phyloP scores from a whole-genome alignment of 371 early-diverging fungal genomes.

The Quaeritorhiza haematococci region DNA sequence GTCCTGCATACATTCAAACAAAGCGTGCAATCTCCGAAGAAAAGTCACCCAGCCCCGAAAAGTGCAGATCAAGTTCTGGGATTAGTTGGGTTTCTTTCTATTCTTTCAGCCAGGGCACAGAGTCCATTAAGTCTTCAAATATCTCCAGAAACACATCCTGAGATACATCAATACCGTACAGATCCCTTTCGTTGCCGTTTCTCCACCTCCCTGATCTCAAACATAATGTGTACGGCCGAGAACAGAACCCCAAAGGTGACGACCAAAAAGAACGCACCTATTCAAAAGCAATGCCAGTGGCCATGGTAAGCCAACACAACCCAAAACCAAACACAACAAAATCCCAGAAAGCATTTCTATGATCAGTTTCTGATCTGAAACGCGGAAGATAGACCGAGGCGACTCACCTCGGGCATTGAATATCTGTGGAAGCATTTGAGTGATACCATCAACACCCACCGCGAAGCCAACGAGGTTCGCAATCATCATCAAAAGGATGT shows the following conservation, averaged over 20 bases:
- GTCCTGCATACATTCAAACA: too few species aligned
- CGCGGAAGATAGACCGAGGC: too few species aligned
- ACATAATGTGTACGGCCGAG: conserved; percentile 73
- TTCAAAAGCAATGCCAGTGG: conserved; percentile 12
- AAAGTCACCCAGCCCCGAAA: too few species aligned
- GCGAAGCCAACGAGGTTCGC: conserved; percentile 94
- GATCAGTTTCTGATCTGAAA: too few species aligned
- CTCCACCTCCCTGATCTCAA: conserved; percentile 50
- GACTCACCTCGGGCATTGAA: conserved; percentile 4
- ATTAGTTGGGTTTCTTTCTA: too few species aligned
- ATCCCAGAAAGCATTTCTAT: conserved; percentile 9
- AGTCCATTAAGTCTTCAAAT: too few species aligned
- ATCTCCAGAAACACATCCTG: too few species aligned
- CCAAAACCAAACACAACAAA: conserved; percentile 7
- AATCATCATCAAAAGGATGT: conserved; percentile 88
- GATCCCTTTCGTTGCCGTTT: neutral
- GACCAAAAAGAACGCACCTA: conserved; percentile 47
- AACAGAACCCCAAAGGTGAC: conserved; percentile 54
- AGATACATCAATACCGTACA: too few species aligned
- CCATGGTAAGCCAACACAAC: conserved; percentile 22
- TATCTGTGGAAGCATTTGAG: conserved; percentile 8
- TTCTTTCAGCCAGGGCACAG: too few species aligned
- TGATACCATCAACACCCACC: conserved; percentile 74
- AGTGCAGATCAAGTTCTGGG: too few species aligned
- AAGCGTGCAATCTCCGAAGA: too few species aligned